Conservation (phyloP, 129 eudicot genomes). For the Lactuca saligna region DNA sequence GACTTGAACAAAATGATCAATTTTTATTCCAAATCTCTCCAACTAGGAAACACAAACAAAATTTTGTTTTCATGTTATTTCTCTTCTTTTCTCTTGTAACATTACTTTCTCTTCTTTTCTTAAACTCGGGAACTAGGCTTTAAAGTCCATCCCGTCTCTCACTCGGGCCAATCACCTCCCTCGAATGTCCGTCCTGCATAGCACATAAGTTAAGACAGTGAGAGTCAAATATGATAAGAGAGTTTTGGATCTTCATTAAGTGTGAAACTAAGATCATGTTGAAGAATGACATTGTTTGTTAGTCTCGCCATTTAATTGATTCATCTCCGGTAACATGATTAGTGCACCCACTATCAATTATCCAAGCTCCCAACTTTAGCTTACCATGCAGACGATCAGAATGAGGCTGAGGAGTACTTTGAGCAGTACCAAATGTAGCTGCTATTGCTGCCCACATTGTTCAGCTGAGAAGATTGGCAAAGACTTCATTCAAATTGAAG, state of each 20-base stretch:
- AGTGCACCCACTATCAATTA: background rate
- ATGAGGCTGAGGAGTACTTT: background rate
- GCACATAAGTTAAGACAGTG: background rate
- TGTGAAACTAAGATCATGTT: background rate
- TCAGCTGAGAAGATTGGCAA: background rate
- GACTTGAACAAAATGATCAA: too few relatives aligned
- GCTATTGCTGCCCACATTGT: slow-evolving; percentile 15
- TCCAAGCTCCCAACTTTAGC: background rate
- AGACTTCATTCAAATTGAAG: background rate
- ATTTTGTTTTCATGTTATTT: too few relatives aligned
- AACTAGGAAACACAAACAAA: too few relatives aligned
- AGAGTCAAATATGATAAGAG: background rate
- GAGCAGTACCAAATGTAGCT: slow-evolving; percentile 2
- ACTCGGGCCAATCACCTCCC: background rate
- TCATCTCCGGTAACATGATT: background rate
- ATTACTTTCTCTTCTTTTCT: too few relatives aligned
- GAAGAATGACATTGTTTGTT: background rate
- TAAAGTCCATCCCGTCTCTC: too few relatives aligned
- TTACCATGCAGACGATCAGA: slow-evolving; percentile 2
- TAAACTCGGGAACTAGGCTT: too few relatives aligned
- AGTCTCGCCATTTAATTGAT: background rate
- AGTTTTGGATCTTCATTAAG: too few relatives aligned
- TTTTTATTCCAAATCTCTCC: too few relatives aligned
- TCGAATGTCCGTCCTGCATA: background rate
- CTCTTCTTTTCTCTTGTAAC: too few relatives aligned